Evolutionary conservation across 768 basidiomycete species (phyloP), one percentile per base, ranked within the genome.

Genomic region (Naganishia vaughanmartiniae): DNA sequence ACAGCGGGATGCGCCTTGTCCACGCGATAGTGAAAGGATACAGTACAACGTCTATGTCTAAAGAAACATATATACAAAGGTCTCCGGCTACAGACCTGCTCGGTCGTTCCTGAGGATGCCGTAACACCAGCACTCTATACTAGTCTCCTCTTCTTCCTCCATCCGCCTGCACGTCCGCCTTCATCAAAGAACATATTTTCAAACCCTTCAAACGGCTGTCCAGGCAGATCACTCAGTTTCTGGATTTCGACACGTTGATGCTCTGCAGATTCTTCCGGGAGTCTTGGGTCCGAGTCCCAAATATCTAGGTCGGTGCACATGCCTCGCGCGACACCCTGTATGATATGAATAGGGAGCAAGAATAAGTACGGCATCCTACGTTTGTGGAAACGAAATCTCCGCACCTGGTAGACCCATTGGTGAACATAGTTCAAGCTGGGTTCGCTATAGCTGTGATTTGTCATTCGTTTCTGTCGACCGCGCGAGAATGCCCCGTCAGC

Each of bases 281-380:
- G 45, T 3, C 65, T 46, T 28, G 72, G 72, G 10, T 66, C 66
- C 9, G 57, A 72, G n/a, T 68, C 53, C 28, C 69, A 70, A n/a
- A 76, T 68, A 69, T 76, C 77, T 11, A 80, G 56, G 70, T 78
- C 79, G 15, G 77, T 73, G 66, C 79, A 80, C 77, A 80, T 78
- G 2, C 77, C 77, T 10, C 79, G 71, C 0, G 71, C 65, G 17
- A 68, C 24, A 39, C 73, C 75, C 68, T 69, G 34, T 19, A 68
- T 48, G 30, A 19, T 7, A 19, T 17, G 60, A 56, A 4, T 6
- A 2, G 15, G 48, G 48, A 15, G 14, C 21, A n/a, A 26, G 31
- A 10, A 28, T 57, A n/a, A 65, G 31, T 65, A 65, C 26, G 30
- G 7, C n/a, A 11, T 17, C 7, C 11, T 39, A 10, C 57, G 21